Conservation (phyloP, 306 rosid species). For the Dryas octopetala region DNA sequence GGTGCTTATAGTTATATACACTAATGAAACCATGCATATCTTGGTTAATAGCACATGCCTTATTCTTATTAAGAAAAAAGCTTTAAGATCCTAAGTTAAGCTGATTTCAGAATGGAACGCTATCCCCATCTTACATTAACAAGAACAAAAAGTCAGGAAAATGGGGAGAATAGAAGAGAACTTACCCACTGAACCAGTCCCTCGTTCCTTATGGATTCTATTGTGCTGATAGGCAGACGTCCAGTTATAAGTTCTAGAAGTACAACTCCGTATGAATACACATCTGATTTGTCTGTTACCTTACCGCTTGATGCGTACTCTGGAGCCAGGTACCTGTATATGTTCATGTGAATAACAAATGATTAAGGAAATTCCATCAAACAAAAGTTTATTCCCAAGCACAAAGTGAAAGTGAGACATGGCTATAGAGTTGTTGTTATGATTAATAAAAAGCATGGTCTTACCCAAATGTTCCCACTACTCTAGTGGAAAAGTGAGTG, state of each 20-base stretch:
- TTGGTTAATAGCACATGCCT: not conserved
- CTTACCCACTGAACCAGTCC: conserved; percentile 37
- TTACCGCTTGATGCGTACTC: conserved; percentile 36
- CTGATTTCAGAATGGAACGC: not conserved
- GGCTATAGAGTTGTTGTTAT: not conserved
- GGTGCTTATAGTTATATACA: no score
- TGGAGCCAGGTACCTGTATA: conserved; percentile 31
- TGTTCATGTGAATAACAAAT: not conserved
- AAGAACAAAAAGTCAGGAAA: not conserved
- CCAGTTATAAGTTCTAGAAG: conserved; percentile 36
- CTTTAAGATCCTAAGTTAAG: no score
- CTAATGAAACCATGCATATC: no score
- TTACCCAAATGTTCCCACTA: conserved; percentile 39
- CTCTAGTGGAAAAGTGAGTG: conserved; percentile 30
- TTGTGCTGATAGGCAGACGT: conserved; percentile 15
- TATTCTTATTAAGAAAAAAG: not conserved
- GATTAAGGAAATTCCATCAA: not conserved
- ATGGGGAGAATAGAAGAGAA: not conserved
- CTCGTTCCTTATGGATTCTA: conserved; percentile 13
- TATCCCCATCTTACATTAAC: not conserved
- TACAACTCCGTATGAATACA: conserved; percentile 30
- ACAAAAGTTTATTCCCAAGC: not conserved
- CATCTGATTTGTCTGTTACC: conserved; percentile 30
- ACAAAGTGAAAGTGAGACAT: not conserved
- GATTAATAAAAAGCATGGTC: not conserved